Percentiles rank a stretch among this genome's conserved stretches.
phyloP scores from a whole-genome alignment of 2,329 filamentous ascomycete species.

The Stachybotrys elegans region DNA sequence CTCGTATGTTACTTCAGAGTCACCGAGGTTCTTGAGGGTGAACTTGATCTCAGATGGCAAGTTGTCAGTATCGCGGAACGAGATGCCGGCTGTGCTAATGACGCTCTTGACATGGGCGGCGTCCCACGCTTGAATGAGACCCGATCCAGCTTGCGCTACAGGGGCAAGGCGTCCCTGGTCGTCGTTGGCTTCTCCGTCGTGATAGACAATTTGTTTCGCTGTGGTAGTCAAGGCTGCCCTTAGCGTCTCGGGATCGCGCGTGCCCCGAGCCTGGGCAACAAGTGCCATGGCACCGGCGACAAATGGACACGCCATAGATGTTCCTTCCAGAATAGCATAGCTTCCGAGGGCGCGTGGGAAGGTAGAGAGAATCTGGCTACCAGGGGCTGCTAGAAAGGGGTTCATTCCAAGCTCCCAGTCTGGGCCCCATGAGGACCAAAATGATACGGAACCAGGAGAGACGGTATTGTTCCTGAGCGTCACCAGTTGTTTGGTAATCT shows the following conservation, averaged over 20 bases:
- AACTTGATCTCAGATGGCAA: conserved; percentile 11
- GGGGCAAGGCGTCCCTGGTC: conserved; percentile 19
- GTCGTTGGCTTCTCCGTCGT: too few species aligned
- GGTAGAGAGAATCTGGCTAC: conserved; percentile 34
- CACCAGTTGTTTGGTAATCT: too few species aligned
- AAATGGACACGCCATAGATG: conserved; percentile 48
- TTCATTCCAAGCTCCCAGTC: conserved; percentile 41
- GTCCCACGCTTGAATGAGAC: conserved; percentile 35
- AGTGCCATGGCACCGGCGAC: conserved; percentile 33
- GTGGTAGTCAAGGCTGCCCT: conserved; percentile 18
- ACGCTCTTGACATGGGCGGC: conserved; percentile 31
- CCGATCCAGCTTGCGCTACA: conserved; percentile 36
- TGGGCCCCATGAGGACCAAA: too few species aligned
- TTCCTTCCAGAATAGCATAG: conserved; percentile 47
- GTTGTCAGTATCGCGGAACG: conserved; percentile 39
- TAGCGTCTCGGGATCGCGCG: conserved; percentile 16
- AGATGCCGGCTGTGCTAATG: conserved; percentile 30
- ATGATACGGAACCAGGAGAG: too few species aligned
- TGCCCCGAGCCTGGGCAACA: conserved; percentile 23
- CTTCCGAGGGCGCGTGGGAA: conserved; percentile 22
- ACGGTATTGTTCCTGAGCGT: too few species aligned
- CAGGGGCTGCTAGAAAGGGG: conserved; percentile 42
- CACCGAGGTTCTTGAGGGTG: neutral
- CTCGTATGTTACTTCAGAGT: neutral
- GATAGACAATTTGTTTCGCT: conserved; percentile 13